Conservation (phyloP, 306 rosid species). For the Acacia confusa region DNA sequence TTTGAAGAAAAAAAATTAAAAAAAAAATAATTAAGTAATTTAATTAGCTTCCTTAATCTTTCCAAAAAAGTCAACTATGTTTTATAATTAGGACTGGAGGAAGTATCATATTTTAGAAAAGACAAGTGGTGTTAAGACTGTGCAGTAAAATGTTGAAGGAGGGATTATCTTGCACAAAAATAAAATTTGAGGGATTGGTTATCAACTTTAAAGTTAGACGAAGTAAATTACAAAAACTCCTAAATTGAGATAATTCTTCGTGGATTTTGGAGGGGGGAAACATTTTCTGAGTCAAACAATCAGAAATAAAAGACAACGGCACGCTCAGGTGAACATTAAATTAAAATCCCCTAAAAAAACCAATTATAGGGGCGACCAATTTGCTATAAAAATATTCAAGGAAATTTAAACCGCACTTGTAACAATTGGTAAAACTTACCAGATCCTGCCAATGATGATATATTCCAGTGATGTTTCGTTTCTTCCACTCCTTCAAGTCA, state of each 20-base stretch:
- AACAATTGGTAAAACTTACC: conserved; percentile 49
- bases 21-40: no score
- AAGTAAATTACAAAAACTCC: background rate
- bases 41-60: no score
- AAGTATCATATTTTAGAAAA: background rate
- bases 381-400: conserved; percentile 23
- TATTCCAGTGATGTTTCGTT: conserved; percentile 81
- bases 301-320: background rate
- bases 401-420: background rate
- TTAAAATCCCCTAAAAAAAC: conserved; percentile 6
- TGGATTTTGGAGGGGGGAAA: background rate
- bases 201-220: background rate
- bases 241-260: background rate
- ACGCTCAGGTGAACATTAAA: background rate
- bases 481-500: conserved; percentile 96
- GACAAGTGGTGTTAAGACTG: background rate
- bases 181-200: background rate
- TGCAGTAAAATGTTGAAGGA: background rate
- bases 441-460: conserved; percentile 95
- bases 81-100: no score
- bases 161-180: background rate
- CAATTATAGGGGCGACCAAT: conserved; percentile 3
- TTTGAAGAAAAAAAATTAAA: no score
- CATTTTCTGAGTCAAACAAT: background rate
- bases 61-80: no score